phyloP scores from a whole-genome alignment of 306 rosid species.

The Acacia crassicarpa region DNA sequence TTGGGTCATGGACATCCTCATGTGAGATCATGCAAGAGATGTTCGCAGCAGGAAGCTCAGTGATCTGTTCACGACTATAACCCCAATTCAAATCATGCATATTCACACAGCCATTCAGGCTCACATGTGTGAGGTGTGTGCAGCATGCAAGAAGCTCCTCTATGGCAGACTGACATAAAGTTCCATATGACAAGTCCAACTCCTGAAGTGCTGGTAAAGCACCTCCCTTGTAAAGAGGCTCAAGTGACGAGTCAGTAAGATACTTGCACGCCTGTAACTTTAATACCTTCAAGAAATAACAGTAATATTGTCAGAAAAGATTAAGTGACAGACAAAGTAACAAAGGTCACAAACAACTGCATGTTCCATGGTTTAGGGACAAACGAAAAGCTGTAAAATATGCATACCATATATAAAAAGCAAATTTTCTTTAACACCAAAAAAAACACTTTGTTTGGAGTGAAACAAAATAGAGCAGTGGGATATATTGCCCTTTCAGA shows the following conservation, averaged over 20 bases:
- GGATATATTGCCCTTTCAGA: not conserved
- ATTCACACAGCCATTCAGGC: slow-evolving; percentile 95
- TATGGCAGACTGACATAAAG: slow-evolving; percentile 87
- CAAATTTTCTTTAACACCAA: not conserved
- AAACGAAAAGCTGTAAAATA: not conserved
- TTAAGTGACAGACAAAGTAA: not conserved
- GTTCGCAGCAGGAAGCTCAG: slow-evolving; percentile 38
- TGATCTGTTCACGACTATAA: slow-evolving; percentile 37
- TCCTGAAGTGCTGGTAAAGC: slow-evolving; percentile 94
- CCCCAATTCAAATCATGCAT: slow-evolving; percentile 99
- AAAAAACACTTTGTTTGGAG: not conserved
- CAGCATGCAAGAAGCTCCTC: slow-evolving; percentile 98
- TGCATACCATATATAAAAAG: not conserved
- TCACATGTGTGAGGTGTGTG: slow-evolving; percentile 84
- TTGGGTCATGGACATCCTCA: slow-evolving; percentile 41
- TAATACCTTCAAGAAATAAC: slow-evolving; percentile 64
- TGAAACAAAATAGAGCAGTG: not conserved
- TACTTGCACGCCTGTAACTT: slow-evolving; percentile 96
- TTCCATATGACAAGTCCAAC: slow-evolving; percentile 91
- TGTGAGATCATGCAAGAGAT: slow-evolving; percentile 37
- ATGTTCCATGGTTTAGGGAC: slow-evolving; percentile 6
- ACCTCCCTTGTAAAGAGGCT: slow-evolving; percentile 90
- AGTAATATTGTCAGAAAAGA: slow-evolving; percentile 9
- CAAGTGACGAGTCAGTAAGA: slow-evolving; percentile 80
- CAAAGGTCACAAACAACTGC: not conserved